Conservation (phyloP, 2,329 filamentous ascomycete genomes). For the Microdochium trichocladiopsis region DNA sequence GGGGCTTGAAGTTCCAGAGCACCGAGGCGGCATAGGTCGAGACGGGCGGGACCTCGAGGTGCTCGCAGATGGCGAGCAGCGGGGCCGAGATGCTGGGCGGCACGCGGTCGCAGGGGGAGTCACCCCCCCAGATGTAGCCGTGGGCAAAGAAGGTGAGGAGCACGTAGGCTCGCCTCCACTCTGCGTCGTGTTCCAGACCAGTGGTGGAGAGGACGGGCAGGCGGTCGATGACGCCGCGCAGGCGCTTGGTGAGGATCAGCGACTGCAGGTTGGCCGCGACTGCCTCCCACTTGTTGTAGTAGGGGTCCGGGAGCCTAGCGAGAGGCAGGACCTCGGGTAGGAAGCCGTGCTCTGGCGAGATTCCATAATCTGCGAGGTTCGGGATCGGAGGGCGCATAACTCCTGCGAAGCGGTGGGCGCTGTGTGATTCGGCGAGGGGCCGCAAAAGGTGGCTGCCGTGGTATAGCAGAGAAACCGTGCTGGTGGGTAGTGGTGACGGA, state of each 20-base stretch:
- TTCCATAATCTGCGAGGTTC: constrained; percentile 68
- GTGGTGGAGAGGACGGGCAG: constrained; percentile 79
- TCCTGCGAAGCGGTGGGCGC: too few species aligned
- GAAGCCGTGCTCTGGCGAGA: constrained; percentile 76
- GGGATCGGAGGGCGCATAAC: constrained; percentile 43
- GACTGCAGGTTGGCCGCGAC: constrained; percentile 80
- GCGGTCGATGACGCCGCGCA: constrained; percentile 71
- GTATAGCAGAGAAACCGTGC: background rate
- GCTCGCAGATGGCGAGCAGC: constrained; percentile 66
- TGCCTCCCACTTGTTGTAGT: constrained; percentile 93
- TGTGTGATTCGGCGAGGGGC: too few species aligned
- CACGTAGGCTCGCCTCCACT: constrained; percentile 92
- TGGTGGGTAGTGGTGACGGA: too few species aligned
- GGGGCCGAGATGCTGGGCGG: constrained; percentile 80
- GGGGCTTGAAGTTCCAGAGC: constrained; percentile 94
- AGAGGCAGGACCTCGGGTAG: constrained; percentile 76
- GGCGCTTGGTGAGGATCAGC: constrained; percentile 75
- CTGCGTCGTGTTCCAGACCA: constrained; percentile 72
- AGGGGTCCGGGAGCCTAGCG: constrained; percentile 73
- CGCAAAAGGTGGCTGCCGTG: too few species aligned
- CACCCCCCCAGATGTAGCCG: constrained; percentile 93
- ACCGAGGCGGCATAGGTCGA: constrained; percentile 90
- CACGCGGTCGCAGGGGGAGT: constrained; percentile 69
- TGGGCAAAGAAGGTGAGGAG: constrained; percentile 88
- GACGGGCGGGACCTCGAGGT: constrained; percentile 82